phyloP scores from a whole-genome alignment of 192 early-diverging fungal species.

The Linnemannia exigua region DNA sequence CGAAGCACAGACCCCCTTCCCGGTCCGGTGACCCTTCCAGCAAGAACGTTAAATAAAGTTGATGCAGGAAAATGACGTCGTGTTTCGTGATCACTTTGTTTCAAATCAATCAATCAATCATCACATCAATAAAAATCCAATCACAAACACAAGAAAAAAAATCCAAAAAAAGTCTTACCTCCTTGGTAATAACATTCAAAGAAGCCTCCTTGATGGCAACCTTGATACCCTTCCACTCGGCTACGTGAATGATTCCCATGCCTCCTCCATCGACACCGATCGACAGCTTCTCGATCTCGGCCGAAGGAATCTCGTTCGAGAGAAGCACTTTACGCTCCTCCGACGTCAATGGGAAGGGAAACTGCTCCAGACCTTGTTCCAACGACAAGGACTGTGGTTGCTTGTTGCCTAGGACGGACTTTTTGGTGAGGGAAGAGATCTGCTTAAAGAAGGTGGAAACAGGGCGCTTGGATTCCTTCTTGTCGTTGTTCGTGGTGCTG shows the following conservation, averaged over 20 bases:
- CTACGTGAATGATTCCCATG: constrained; percentile 55
- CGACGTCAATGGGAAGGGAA: constrained; percentile 15
- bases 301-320: constrained; percentile 49
- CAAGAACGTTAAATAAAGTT: constrained; percentile 25
- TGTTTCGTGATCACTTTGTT: constrained; percentile 47
- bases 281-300: constrained; percentile 49
- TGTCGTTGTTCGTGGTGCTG: neutral
- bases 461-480: neutral
- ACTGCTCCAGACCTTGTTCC: constrained; percentile 23
- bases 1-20: neutral
- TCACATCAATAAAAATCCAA: no score
- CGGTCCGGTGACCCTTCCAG: no score
- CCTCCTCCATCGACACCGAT: constrained; percentile 53
- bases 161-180: constrained; percentile 31
- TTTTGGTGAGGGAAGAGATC: constrained; percentile 13
- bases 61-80: constrained; percentile 31
- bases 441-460: constrained; percentile 2
- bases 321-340: constrained; percentile 49
- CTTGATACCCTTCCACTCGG: constrained; percentile 50
- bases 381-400: constrained; percentile 27
- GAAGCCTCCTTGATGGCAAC: constrained; percentile 55
- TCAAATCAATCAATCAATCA: neutral
- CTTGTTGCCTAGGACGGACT: neutral
- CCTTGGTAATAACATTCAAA: constrained; percentile 38
- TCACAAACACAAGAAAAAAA: no score